Evolutionary conservation across 768 basidiomycete species (phyloP), one percentile per base, ranked within the genome.

Genomic region (Nidularia pulvinata): DNA sequence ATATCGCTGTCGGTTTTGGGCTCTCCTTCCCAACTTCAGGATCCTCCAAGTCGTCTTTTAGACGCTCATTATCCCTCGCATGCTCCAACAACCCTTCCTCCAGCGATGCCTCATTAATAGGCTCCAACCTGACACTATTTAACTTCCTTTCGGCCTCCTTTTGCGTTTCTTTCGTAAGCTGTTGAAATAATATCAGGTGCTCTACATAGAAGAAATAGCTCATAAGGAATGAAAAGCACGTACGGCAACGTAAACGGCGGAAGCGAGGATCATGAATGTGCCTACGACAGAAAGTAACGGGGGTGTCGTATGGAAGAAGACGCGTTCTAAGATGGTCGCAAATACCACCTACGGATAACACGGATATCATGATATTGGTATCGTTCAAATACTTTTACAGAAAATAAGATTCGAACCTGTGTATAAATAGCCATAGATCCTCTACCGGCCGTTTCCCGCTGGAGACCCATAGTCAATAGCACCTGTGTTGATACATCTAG

Each of bases 221-320:
- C n/a, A n/a, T n/a, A n/a, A n/a, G n/a, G n/a, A n/a, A n/a, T n/a
- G n/a, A n/a, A n/a, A n/a, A n/a, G 37, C 39, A 49, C 46, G 56
- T 67, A 91, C 87, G 7, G 82, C 87, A 34, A 87, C 81, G 63
- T 82, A 90, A 25, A 85, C 57, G 0, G 89, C 89, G 7, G 82
- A 78, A 1, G 70, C 58, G 36, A 91, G 65, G 57, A 92, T 93
- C 53, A 91, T 81, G 4, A 72, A 44, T 1, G 83, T 84, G 1
- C 92, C 92, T 6, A 83, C 58, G 5, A 85, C 61, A 3, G 86
- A 88, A 32, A 88, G 69, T 1, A 74, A 57, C 1, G 87, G 79
- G 0, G 89, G 89, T 4, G 71, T 64, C 1, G 77, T 76, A 44
- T 83, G 73, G 66, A 93, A 90, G 59, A 89, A 78, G 37, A 88